phyloP scores from a whole-genome alignment of 1,284 basidiomycete species.

The Cutaneotrichosporon sp. region DNA sequence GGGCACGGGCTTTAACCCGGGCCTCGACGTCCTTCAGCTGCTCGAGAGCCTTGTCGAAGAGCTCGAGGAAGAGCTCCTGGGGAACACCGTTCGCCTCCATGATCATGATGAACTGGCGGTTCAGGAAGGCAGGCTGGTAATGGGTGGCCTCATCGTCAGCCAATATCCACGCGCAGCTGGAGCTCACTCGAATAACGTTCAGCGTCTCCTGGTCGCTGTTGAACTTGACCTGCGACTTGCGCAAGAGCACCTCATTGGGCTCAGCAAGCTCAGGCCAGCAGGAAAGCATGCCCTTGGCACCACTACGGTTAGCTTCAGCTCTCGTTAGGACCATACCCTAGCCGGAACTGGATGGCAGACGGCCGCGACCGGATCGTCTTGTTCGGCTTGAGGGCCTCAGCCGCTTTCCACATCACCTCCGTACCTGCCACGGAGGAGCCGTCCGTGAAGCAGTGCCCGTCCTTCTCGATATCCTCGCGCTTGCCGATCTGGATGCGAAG shows the following conservation, averaged over 20 bases:
- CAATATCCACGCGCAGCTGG: constrained; percentile 2
- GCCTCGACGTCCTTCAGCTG: constrained; percentile 38
- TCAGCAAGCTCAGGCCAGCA: constrained; percentile 43
- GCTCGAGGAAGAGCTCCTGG: constrained; percentile 36
- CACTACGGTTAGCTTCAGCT: constrained; percentile 35
- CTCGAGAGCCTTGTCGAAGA: constrained; percentile 41
- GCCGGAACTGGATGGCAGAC: constrained; percentile 52
- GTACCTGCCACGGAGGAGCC: constrained; percentile 47
- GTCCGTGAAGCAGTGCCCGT: constrained; percentile 49
- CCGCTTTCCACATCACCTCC: constrained; percentile 44
- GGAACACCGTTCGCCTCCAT: constrained; percentile 50
- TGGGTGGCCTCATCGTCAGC: constrained; percentile 41
- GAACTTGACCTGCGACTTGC: constrained; percentile 51
- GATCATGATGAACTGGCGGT: constrained; percentile 54
- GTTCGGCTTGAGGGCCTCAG: constrained; percentile 37
- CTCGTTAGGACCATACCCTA: too few species aligned
- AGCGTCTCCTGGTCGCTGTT: constrained; percentile 37
- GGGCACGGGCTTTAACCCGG: constrained; percentile 25
- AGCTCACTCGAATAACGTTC: constrained; percentile 47
- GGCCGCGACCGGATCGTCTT: constrained; percentile 34
- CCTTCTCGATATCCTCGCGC: constrained; percentile 22
- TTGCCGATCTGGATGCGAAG: constrained; percentile 24
- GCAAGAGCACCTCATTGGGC: constrained; percentile 39
- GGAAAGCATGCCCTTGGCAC: constrained; percentile 52
- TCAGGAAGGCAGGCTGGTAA: constrained; percentile 51